phyloP scores from a whole-genome alignment of 352 stramenopile species.

The Phytophthora rubi region DNA sequence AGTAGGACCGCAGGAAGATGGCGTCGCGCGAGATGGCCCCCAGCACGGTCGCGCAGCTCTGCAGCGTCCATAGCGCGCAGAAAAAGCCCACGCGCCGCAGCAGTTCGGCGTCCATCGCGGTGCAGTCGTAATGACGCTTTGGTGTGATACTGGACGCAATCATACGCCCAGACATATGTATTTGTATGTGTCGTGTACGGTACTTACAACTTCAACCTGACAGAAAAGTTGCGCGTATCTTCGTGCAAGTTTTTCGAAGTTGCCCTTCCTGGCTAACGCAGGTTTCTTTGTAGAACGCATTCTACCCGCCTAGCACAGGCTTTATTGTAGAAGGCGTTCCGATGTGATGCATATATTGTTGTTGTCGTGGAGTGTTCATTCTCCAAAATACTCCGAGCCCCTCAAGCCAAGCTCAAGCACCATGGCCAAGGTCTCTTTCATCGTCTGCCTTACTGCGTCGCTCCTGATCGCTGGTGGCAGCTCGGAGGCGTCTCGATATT shows the following conservation, averaged over 20 bases:
- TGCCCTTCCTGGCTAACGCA: neutral
- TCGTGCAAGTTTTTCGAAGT: neutral
- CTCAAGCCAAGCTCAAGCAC: too few relatives aligned
- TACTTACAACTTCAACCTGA: neutral
- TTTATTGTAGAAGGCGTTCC: too few relatives aligned
- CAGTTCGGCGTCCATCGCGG: conserved; percentile 32
- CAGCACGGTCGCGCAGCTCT: conserved; percentile 80
- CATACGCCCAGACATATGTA: too few relatives aligned
- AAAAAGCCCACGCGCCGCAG: conserved; percentile 67
- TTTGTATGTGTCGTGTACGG: neutral
- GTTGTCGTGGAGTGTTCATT: too few relatives aligned
- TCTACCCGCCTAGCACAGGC: too few relatives aligned
- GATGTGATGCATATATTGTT: too few relatives aligned
- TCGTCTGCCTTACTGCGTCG: too few relatives aligned
- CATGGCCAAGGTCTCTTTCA: too few relatives aligned
- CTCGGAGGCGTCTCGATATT: neutral
- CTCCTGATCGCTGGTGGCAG: too few relatives aligned
- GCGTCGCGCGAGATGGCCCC: conserved; percentile 83
- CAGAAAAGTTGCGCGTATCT: neutral
- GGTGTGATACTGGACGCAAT: too few relatives aligned
- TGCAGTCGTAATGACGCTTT: too few relatives aligned
- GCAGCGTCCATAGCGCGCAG: conserved; percentile 78
- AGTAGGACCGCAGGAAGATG: conserved; percentile 81
- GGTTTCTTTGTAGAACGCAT: neutral
- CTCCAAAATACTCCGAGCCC: too few relatives aligned